A percentile compares a stretch with the other conserved stretches of the same genome.
Conservation (phyloP, 805 yeast genomes). For the Ogataea haglerorum region DNA sequence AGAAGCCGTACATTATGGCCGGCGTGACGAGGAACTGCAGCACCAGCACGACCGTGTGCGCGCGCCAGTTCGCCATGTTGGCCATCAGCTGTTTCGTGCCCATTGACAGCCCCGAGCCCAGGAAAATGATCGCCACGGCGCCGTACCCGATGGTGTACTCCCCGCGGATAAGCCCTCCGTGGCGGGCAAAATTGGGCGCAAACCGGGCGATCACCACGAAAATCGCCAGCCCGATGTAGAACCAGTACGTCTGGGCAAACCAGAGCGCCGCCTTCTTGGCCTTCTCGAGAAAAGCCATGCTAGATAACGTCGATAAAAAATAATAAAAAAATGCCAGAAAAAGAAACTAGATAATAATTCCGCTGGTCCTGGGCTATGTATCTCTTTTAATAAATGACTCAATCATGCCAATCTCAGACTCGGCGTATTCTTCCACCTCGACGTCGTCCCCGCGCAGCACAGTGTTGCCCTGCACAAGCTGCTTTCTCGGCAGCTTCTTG, state of each 20-base stretch:
- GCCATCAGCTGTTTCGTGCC: constrained; percentile 54
- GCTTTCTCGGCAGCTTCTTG: constrained; percentile 80
- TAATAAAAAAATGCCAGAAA: background rate
- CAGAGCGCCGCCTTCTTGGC: constrained; percentile 6
- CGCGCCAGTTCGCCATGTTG: constrained; percentile 78
- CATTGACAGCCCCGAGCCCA: constrained; percentile 80
- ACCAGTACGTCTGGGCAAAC: constrained; percentile 54
- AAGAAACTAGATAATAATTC: background rate
- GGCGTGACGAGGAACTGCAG: constrained; percentile 61
- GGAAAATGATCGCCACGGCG: constrained; percentile 81
- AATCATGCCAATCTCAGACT: constrained; percentile 72
- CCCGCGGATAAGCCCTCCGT: constrained; percentile 71
- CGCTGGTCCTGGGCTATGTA: constrained; percentile 10
- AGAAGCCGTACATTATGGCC: constrained; percentile 61
- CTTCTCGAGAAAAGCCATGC: constrained; percentile 3
- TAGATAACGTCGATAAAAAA: background rate
- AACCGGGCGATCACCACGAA: constrained; percentile 72
- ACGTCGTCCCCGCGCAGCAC: constrained; percentile 40
- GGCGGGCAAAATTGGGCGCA: constrained; percentile 80
- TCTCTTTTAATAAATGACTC: constrained; percentile 69
- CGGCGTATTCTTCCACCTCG: constrained; percentile 68
- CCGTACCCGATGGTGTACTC: constrained; percentile 80
- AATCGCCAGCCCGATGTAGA: constrained; percentile 66
- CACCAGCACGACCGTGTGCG: constrained; percentile 66
- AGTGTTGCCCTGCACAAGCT: constrained; percentile 81